Evolutionary conservation across 2,329 filamentous ascomycete genomes (phyloP).

Genomic region (Shiraia bambusicola): DNA sequence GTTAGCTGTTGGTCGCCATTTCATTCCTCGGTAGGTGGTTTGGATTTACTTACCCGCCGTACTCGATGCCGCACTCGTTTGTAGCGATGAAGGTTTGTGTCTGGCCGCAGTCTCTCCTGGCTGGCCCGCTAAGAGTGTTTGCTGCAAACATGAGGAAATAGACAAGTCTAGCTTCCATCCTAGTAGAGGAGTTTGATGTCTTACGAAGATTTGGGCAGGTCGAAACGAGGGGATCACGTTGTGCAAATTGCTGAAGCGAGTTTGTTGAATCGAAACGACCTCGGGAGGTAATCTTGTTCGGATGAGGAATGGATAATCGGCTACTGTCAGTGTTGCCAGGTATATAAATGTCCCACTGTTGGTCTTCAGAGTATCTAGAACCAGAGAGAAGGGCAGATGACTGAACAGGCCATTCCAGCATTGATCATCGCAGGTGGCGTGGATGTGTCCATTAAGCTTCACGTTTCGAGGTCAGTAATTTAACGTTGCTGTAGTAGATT

Average conservation of each 20-base stretch:
- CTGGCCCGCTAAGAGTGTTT: constrained; percentile 12
- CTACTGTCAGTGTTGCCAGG: too few species aligned
- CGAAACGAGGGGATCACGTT: background rate
- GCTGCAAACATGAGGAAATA: constrained; percentile 3
- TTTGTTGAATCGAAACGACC: too few species aligned
- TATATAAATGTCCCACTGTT: too few species aligned
- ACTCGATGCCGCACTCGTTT: constrained; percentile 22
- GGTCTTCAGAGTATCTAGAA: too few species aligned
- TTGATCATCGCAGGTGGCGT: too few species aligned
- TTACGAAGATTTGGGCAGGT: background rate
- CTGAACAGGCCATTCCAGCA: too few species aligned
- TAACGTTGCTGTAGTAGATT: too few species aligned
- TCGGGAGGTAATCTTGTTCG: too few species aligned
- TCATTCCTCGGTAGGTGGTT: background rate
- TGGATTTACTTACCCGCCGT: constrained; percentile 18
- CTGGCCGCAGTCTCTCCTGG: constrained; percentile 18
- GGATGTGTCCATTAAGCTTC: too few species aligned
- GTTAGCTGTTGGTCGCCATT: constrained; percentile 5
- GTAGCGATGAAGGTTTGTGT: constrained; percentile 19
- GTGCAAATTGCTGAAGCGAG: background rate
- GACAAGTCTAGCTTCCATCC: constrained; percentile 11
- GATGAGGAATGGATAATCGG: too few species aligned
- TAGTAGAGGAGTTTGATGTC: background rate
- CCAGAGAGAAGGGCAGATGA: too few species aligned
- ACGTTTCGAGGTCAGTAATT: too few species aligned